phyloP scores from a whole-genome alignment of 441 rosid genomes.

The Eutrema salsugineum region DNA sequence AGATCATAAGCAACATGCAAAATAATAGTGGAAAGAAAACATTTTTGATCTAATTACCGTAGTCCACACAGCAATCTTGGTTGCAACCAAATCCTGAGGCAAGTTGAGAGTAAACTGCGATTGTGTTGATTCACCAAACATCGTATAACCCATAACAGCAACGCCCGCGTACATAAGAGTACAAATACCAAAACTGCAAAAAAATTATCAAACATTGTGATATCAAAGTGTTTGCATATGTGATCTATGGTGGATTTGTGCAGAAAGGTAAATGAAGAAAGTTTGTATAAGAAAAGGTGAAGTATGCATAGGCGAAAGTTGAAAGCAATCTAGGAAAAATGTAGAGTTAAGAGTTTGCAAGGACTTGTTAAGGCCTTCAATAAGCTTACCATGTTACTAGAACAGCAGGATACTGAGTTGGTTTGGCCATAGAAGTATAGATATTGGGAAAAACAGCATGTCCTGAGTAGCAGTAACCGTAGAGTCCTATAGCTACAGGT shows the following conservation, averaged over 20 bases:
- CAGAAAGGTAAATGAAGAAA: not conserved
- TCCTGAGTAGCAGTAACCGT: slow-evolving; percentile 91
- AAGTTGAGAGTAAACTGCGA: slow-evolving; percentile 92
- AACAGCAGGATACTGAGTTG: slow-evolving; percentile 59
- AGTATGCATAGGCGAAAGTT: not conserved
- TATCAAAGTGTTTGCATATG: slow-evolving; percentile 34
- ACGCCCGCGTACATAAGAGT: slow-evolving; percentile 70
- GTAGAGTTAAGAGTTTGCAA: not conserved
- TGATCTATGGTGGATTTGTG: not conserved
- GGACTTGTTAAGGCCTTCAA: not conserved
- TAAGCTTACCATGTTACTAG: slow-evolving; percentile 61
- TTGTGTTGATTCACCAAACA: slow-evolving; percentile 75
- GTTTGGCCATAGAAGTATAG: slow-evolving; percentile 86
- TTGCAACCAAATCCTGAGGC: slow-evolving; percentile 76
- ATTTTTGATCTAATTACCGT: slow-evolving; percentile 40
- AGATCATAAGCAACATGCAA: not conserved
- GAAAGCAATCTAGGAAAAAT: not conserved
- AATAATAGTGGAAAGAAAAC: not conserved
- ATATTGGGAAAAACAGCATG: slow-evolving; percentile 96
- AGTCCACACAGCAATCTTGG: slow-evolving; percentile 79
- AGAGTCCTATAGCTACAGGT: slow-evolving; percentile 92
- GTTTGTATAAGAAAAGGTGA: not conserved
- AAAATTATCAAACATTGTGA: slow-evolving; percentile 38
- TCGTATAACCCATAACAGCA: slow-evolving; percentile 83
- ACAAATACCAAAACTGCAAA: slow-evolving; percentile 66